These are phyloP conservation scores for Phallus indusiatus DNA, from an alignment of 768 basidiomycete species.

Conservation along the genomic window DNA sequence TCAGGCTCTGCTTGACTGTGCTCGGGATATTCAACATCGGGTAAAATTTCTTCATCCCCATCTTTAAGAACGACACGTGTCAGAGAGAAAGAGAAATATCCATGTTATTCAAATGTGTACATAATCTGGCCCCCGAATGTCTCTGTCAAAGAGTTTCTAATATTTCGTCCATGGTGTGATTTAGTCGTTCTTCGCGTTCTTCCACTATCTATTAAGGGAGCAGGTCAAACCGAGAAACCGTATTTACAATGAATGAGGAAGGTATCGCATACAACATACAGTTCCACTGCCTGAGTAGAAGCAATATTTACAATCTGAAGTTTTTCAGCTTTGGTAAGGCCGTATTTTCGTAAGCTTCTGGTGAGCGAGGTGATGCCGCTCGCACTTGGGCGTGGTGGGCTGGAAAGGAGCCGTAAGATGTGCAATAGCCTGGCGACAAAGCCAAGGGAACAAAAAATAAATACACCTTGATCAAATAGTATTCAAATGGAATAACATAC, in stretches of 20 bases:
- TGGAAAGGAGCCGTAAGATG: constrained; percentile 73
- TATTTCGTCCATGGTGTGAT: constrained; percentile 59
- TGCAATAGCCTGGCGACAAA: constrained; percentile 60
- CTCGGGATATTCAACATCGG: too few relatives aligned
- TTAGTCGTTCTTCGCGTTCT: constrained; percentile 78
- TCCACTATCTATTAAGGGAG: constrained; percentile 62
- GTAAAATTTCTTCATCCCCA: too few relatives aligned
- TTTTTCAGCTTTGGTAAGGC: constrained; percentile 86
- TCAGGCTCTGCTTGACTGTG: too few relatives aligned
- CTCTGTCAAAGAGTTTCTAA: constrained; percentile 31
- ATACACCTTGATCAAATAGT: too few relatives aligned
- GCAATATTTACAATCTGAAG: constrained; percentile 87
- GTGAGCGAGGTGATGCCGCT: constrained; percentile 58
- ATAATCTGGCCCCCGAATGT: constrained; percentile 13
- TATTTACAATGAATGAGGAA: too few relatives aligned
- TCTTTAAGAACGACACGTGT: too few relatives aligned
- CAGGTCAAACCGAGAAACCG: too few relatives aligned
- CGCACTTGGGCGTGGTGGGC: constrained; percentile 58
- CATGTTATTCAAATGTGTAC: too few relatives aligned
- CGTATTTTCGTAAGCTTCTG: constrained; percentile 52
- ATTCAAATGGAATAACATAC: constrained; percentile 30
- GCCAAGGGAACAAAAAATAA: background rate
- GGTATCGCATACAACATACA: constrained; percentile 66
- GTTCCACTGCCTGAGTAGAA: constrained; percentile 71
- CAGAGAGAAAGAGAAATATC: too few relatives aligned